Percentiles rank a stretch among this genome's conserved stretches.
Conservation (phyloP, 495 filamentous ascomycete species). For the Rhizodiscina lignyota region DNA sequence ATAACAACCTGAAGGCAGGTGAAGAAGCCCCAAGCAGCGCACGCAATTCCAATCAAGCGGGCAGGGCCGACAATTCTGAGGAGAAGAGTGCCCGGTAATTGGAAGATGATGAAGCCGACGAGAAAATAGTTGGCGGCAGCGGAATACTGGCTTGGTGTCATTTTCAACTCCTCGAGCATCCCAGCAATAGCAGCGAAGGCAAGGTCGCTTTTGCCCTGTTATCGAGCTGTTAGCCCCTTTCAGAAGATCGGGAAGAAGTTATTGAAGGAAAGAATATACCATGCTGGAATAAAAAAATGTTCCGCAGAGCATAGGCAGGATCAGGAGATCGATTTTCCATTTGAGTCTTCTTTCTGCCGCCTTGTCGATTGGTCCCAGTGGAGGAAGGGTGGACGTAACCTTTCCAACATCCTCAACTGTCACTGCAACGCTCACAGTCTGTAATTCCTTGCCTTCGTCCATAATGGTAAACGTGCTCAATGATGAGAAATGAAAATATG, state of each 20-base stretch:
- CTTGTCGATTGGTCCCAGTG: too few species aligned
- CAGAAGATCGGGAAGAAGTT: background rate
- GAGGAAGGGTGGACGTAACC: too few species aligned
- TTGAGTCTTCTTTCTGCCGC: background rate
- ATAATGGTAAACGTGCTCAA: too few species aligned
- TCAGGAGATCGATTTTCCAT: background rate
- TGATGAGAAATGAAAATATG: too few species aligned
- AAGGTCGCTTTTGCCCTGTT: slow-evolving; percentile 3
- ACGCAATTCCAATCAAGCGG: too few species aligned
- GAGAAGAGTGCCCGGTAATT: slow-evolving; percentile 4
- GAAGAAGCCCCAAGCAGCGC: too few species aligned
- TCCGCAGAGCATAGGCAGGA: background rate
- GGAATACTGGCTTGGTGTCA: slow-evolving; percentile 1
- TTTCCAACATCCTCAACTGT: too few species aligned
- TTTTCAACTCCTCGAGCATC: slow-evolving; percentile 1
- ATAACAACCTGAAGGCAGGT: too few species aligned
- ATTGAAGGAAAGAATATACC: background rate
- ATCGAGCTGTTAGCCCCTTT: too few species aligned
- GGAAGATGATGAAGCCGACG: slow-evolving; percentile 3
- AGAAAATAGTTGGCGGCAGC: background rate
- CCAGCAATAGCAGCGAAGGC: slow-evolving; percentile 2
- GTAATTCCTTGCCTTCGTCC: too few species aligned
- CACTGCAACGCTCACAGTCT: too few species aligned
- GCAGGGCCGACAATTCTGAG: slow-evolving; percentile 1
- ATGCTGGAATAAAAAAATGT: background rate